A percentile compares a stretch with the other conserved stretches of the same genome.
These are phyloP conservation scores for Cardamine occulta DNA, from an alignment of 345 rosid species.

Conservation along the genomic window DNA sequence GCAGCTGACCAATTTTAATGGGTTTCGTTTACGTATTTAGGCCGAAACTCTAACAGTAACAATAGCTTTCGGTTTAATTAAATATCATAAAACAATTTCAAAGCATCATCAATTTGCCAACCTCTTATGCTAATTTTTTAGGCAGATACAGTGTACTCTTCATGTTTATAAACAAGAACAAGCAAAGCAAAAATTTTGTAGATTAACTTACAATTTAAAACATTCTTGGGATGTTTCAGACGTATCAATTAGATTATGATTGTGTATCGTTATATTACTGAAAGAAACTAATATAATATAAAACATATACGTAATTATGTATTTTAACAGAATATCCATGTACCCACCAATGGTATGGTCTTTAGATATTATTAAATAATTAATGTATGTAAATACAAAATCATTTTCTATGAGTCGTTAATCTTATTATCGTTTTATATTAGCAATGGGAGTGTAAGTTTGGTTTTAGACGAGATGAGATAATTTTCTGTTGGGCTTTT, in stretches of 20 bases:
- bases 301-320: neutral
- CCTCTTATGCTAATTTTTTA: slow-evolving; percentile 6
- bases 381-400: too few species aligned
- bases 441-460: too few species aligned
- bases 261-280: neutral
- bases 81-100: neutral
- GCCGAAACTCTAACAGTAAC: slow-evolving; percentile 6
- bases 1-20: slow-evolving; percentile 9
- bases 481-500: too few species aligned
- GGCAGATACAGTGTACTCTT: slow-evolving; percentile 11
- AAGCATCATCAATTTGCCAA: slow-evolving; percentile 31
- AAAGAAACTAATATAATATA: neutral
- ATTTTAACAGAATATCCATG: neutral
- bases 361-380: neutral
- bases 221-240: neutral
- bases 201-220: too few species aligned
- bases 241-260: neutral
- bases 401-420: too few species aligned
- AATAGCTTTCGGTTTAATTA: slow-evolving; percentile 12
- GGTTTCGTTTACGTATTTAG: slow-evolving; percentile 23
- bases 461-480: too few species aligned
- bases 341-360: neutral
- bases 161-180: neutral
- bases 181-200: neutral
- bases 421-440: too few species aligned